Percentiles rank a stretch among this genome's conserved stretches.
phyloP scores from a whole-genome alignment of 2,329 filamentous ascomycete species.

The Pyrenochaeta sp. region DNA sequence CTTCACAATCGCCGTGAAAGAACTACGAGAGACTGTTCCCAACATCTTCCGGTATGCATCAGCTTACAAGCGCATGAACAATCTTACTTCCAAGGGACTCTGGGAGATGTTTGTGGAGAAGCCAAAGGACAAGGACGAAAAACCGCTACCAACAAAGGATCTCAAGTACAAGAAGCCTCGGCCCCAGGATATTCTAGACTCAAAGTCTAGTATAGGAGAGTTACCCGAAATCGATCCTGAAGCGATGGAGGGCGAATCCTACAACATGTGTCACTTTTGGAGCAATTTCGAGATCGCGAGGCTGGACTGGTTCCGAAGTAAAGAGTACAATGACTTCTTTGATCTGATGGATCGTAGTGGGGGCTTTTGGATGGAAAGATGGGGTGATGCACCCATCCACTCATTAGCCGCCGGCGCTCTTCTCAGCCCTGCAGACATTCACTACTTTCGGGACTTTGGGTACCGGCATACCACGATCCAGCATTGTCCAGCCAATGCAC shows the following conservation, averaged over 20 bases:
- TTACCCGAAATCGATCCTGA: slow-evolving; percentile 88
- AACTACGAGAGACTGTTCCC: slow-evolving; percentile 94
- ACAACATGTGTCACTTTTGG: slow-evolving; percentile 99
- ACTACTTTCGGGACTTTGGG: slow-evolving; percentile 99
- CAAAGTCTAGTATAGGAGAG: slow-evolving; percentile 73
- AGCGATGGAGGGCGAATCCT: slow-evolving; percentile 94
- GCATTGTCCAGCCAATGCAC: slow-evolving; percentile 96
- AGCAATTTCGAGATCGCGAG: slow-evolving; percentile 98
- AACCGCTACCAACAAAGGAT: slow-evolving; percentile 67
- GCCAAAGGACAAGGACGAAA: slow-evolving; percentile 65
- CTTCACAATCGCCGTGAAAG: slow-evolving; percentile 98
- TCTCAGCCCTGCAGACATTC: slow-evolving; percentile 81
- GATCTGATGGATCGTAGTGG: slow-evolving; percentile 98
- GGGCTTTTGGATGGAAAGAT: slow-evolving; percentile 99
- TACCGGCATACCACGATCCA: slow-evolving; percentile 99
- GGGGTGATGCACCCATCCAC: slow-evolving; percentile 98
- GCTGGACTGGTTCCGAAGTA: slow-evolving; percentile 94
- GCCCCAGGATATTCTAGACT: slow-evolving; percentile 82
- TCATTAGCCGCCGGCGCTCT: slow-evolving; percentile 93
- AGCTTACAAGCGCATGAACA: slow-evolving; percentile 93
- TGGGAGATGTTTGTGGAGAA: slow-evolving; percentile 99
- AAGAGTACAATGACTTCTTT: slow-evolving; percentile 98
- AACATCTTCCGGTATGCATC: slow-evolving; percentile 99
- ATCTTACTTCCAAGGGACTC: slow-evolving; percentile 86
- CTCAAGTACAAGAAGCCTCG: slow-evolving; percentile 72